Evolutionary conservation across 176 grass and related monocot species (phyloP), one percentile per base, ranked within the genome.

Genomic region (Carex pumila): DNA sequence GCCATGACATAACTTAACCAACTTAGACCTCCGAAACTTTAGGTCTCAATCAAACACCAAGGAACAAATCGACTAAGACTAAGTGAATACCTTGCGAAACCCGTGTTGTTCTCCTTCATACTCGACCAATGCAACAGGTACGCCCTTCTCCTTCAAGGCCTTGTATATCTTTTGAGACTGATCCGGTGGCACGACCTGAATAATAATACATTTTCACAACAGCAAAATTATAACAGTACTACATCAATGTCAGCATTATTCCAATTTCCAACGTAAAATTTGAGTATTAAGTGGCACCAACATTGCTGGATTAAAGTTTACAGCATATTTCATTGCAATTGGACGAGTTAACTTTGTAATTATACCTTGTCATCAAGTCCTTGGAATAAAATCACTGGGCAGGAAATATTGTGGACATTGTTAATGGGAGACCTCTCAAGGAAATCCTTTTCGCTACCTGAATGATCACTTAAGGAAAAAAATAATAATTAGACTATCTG

Each of bases 371-470:
- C 92, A 14, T 89, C 89, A 74, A 94, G 87, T 64, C 89, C 89
- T 86, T 94, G 92, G 77, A 94, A 94, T 7, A 94, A 79, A 89
- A 94, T 94, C 64, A 94, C 71, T 17, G 92, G 92, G 49, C 89
- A 88, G 54, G 83, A 88, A 86, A 91, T 84, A 65, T 86, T 94
- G 55, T 91, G 64, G 32, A 94, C 89, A 71, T 77, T 89, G 66
- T 94, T 94, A 73, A 94, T 94, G 2, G 92, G 92, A 8, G 92
- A 88, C 56, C 84, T 89, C 72, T 91, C 87, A 66, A 86, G 82
- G 63, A 85, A 94, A 62, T 80, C 87, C 34, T 85, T 85, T 65
- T 86, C 77, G 71, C 61, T 83, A 47, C 92, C 92, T 94, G 34
- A 88, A 87, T 25, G 80, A 87, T 89, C 59, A 36, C 41, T 39